Evolutionary conservation across 2,329 filamentous ascomycete genomes (phyloP).

Genomic region (Arthrobotrys pseudoclavata): DNA sequence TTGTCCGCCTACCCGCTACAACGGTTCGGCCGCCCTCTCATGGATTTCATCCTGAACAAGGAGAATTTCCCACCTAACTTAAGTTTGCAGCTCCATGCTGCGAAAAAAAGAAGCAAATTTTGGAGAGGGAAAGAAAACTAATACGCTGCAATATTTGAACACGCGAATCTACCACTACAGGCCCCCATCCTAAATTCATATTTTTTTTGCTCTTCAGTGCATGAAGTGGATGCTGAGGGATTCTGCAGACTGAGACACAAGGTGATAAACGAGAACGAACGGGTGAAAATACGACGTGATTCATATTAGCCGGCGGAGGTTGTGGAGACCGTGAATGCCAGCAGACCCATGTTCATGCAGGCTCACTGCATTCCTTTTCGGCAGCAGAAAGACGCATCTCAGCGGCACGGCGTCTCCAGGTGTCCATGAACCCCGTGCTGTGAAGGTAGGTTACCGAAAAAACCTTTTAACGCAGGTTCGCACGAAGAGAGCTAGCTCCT

Average conservation of each 20-base stretch:
- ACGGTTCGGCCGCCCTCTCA: conserved; percentile 54
- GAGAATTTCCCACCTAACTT: conserved; percentile 19
- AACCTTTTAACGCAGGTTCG: conserved; percentile 31
- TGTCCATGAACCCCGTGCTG: conserved; percentile 13
- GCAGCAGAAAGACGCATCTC: conserved; percentile 37
- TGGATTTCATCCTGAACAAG: conserved; percentile 6
- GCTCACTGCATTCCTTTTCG: conserved; percentile 35
- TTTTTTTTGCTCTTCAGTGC: conserved; percentile 1
- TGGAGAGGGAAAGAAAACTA: neutral
- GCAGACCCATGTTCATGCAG: conserved; percentile 17
- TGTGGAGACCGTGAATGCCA: conserved; percentile 16
- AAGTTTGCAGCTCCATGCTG: conserved; percentile 6
- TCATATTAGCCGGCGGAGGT: conserved; percentile 31
- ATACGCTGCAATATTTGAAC: neutral
- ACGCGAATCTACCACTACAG: neutral
- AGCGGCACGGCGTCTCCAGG: conserved; percentile 55
- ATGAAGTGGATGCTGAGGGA: conserved; percentile 32
- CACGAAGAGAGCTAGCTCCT: conserved; percentile 11
- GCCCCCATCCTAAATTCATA: neutral
- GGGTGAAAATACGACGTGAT: conserved; percentile 29
- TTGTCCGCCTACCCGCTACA: conserved; percentile 42
- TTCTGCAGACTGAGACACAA: conserved; percentile 57
- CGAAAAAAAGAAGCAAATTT: conserved; percentile 30
- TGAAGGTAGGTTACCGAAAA: neutral
- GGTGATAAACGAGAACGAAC: conserved; percentile 18